These are phyloP conservation scores for Suhomyces xylopsoci DNA, from an alignment of 805 yeast species.

Conservation along the genomic window DNA sequence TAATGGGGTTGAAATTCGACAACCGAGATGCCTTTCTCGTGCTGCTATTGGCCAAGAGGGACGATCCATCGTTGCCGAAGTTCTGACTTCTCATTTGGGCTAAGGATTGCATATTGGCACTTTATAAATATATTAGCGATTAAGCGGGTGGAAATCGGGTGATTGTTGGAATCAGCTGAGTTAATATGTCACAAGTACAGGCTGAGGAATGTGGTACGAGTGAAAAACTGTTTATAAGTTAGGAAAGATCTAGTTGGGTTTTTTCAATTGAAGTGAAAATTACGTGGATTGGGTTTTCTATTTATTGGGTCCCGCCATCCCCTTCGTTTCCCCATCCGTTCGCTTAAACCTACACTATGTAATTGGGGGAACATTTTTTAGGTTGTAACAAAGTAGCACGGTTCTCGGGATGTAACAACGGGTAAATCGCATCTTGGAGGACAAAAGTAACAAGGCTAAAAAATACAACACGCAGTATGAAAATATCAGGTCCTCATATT, in stretches of 20 bases:
- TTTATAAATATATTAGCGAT: neutral
- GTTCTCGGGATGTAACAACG: constrained; percentile 2
- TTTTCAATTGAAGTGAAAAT: neutral
- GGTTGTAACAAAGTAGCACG: neutral
- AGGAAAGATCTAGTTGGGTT: neutral
- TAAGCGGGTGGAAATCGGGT: neutral
- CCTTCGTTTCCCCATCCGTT: neutral
- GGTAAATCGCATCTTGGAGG: neutral
- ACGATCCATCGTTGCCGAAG: constrained; percentile 5
- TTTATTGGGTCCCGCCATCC: neutral
- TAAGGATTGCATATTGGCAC: constrained; percentile 8
- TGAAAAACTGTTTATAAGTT: neutral
- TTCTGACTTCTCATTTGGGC: constrained; percentile 13
- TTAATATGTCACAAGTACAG: neutral
- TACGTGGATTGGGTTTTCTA: neutral
- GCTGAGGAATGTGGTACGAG: neutral
- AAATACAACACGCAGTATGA: neutral
- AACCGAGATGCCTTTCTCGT: constrained; percentile 10
- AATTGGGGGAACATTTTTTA: neutral
- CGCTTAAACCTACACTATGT: neutral
- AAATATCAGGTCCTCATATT: neutral
- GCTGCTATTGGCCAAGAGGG: constrained; percentile 3
- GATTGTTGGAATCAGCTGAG: neutral
- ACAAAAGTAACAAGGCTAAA: neutral
- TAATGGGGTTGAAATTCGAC: constrained; percentile 10